Percentiles rank a stretch among this genome's conserved stretches.
Evolutionary conservation across 2,329 filamentous ascomycete species (phyloP).

Genomic region (Apiospora sp.): DNA sequence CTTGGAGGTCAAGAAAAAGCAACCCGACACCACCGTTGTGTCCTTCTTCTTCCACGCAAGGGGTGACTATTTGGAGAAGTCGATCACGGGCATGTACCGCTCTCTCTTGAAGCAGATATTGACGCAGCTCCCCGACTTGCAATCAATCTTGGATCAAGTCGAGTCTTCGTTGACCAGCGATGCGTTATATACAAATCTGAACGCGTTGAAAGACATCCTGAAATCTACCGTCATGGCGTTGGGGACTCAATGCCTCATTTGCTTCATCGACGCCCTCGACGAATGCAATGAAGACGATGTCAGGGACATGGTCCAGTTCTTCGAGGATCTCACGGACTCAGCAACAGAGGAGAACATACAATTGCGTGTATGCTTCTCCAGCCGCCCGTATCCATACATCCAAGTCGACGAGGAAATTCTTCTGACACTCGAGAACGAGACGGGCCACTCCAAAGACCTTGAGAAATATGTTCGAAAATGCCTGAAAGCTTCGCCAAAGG

Average conservation of each 20-base stretch:
- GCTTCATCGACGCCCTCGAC: slow-evolving; percentile 50
- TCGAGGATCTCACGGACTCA: slow-evolving; percentile 48
- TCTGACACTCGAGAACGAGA: slow-evolving; percentile 44
- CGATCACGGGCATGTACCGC: slow-evolving; percentile 57
- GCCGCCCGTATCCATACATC: slow-evolving; percentile 45
- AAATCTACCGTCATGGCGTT: slow-evolving; percentile 33
- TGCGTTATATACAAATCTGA: not conserved
- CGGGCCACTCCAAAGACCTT: slow-evolving; percentile 35
- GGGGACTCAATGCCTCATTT: slow-evolving; percentile 26
- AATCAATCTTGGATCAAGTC: slow-evolving; percentile 40
- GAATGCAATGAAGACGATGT: slow-evolving; percentile 55
- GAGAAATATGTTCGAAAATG: not conserved
- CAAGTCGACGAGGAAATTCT: slow-evolving; percentile 39
- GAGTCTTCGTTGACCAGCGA: not conserved
- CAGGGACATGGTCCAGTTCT: slow-evolving; percentile 51
- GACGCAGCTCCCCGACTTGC: slow-evolving; percentile 41
- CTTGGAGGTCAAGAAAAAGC: slow-evolving; percentile 28
- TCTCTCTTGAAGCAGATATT: slow-evolving; percentile 58
- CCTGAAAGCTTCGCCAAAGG: not conserved
- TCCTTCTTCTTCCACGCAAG: slow-evolving; percentile 60
- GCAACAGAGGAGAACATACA: slow-evolving; percentile 28
- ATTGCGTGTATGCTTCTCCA: slow-evolving; percentile 53
- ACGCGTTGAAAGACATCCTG: slow-evolving; percentile 38
- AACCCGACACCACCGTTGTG: slow-evolving; percentile 36
- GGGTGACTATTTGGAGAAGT: slow-evolving; percentile 53